These are phyloP conservation scores for Xylaria multiplex DNA, from an alignment of 2,329 filamentous ascomycete species.

Conservation along the genomic window DNA sequence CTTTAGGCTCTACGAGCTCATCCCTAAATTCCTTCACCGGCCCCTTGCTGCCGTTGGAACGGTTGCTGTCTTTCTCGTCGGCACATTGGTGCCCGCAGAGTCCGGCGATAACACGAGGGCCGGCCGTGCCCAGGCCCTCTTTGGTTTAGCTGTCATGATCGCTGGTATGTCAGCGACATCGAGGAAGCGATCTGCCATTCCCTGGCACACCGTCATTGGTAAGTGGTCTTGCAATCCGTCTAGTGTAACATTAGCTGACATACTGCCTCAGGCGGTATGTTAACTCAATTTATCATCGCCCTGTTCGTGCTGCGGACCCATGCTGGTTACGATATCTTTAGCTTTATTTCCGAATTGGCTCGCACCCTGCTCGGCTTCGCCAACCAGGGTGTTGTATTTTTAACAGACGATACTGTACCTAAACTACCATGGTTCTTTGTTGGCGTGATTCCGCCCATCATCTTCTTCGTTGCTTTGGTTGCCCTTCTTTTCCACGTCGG, in stretches of 20 bases:
- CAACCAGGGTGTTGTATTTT: constrained; percentile 75
- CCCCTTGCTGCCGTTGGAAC: constrained; percentile 71
- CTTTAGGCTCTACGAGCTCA: constrained; percentile 65
- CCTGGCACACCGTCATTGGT: constrained; percentile 83
- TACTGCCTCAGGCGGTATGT: constrained; percentile 70
- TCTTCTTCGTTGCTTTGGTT: constrained; percentile 95
- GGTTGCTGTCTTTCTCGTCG: constrained; percentile 79
- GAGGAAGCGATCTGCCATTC: constrained; percentile 68
- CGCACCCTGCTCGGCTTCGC: constrained; percentile 81
- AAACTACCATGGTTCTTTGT: constrained; percentile 74
- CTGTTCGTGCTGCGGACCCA: constrained; percentile 86
- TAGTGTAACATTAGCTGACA: constrained; percentile 14
- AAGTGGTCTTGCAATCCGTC: constrained; percentile 21
- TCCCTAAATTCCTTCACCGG: constrained; percentile 73
- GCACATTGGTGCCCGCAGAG: constrained; percentile 78
- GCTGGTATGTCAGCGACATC: constrained; percentile 75
- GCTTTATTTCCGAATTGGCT: constrained; percentile 82
- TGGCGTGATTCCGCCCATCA: constrained; percentile 85
- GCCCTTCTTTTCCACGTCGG: constrained; percentile 85
- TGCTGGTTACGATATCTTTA: constrained; percentile 90
- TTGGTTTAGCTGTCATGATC: constrained; percentile 80
- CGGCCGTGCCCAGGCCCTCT: constrained; percentile 82
- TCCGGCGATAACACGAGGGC: constrained; percentile 78
- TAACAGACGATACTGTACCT: constrained; percentile 63
- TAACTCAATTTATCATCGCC: constrained; percentile 87